Evolutionary conservation across 2,329 filamentous ascomycete species (phyloP).

Genomic region (Microsporum canis): DNA sequence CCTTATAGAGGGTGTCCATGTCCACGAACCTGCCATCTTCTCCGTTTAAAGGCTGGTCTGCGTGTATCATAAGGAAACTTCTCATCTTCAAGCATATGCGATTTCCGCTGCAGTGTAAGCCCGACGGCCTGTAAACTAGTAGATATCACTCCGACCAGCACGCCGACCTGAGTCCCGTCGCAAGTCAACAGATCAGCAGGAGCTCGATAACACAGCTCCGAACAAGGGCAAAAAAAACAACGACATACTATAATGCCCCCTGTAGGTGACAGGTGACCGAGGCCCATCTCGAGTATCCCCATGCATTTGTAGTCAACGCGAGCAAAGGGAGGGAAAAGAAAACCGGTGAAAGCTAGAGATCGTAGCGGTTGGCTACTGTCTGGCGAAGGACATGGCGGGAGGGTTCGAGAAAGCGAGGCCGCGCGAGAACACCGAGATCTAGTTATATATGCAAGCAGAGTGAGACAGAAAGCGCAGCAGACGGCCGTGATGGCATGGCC

Average conservation of each 20-base stretch:
- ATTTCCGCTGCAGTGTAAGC: slow-evolving; percentile 92
- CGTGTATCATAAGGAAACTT: slow-evolving; percentile 67
- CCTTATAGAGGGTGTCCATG: neutral
- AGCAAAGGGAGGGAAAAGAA: slow-evolving; percentile 7
- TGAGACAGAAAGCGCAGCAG: neutral
- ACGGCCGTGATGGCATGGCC: slow-evolving; percentile 2
- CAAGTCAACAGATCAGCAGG: neutral
- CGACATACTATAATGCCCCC: slow-evolving; percentile 62
- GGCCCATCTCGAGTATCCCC: slow-evolving; percentile 47
- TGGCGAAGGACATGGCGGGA: slow-evolving; percentile 13
- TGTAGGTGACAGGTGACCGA: slow-evolving; percentile 64
- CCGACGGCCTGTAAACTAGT: slow-evolving; percentile 92
- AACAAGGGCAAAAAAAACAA: slow-evolving; percentile 3
- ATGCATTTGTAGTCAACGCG: slow-evolving; percentile 22
- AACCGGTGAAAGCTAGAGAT: slow-evolving; percentile 14
- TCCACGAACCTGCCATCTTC: slow-evolving; percentile 66
- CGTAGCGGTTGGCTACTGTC: slow-evolving; percentile 16
- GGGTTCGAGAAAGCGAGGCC: slow-evolving; percentile 29
- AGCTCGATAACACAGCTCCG: neutral
- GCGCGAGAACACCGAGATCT: neutral
- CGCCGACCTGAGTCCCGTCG: slow-evolving; percentile 57
- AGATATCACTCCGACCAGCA: slow-evolving; percentile 83
- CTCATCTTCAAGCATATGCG: slow-evolving; percentile 94
- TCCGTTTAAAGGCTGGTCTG: slow-evolving; percentile 75
- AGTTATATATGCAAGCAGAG: slow-evolving; percentile 1